Evolutionary conservation across 139 green algal species (phyloP), one percentile per base, ranked within the genome.

Genomic region (Chlamydomonas urium): DNA sequence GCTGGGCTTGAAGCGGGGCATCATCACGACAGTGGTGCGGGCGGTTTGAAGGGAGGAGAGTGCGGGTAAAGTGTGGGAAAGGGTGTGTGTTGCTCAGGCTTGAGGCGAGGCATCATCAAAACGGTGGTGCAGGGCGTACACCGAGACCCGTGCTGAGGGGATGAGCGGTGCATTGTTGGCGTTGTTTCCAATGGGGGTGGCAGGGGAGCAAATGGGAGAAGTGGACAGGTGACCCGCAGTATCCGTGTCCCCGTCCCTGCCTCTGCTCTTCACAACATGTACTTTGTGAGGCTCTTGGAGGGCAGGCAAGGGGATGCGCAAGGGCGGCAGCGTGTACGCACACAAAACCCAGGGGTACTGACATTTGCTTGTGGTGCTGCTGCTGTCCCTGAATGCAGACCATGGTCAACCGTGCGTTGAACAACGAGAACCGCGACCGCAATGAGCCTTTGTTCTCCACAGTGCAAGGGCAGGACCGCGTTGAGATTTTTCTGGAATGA

Each of bases 401-500:
- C 17, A 8, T 70, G 21, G 26, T 70, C 6, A 14, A 70, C 33
- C 63, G 36, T 31, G 28, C 63, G 28, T 6, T 56, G 23, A 4
- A 8, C 63, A 56, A 57, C 4, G 60, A 67, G 60, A 26, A 31
- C 60, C 23, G 60, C 31, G 37, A 56, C 35, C 35, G 33, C 56
- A 17, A 23, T 6, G 31, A 67, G 59, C 59, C 63, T 31, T 29
- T 70, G 28, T 38, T 58, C 35, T 37, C 4, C 63, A 70, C 63
- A 24, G n/a, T 57, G 4, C 24, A 31, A 8, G 63, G 63, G 4
- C 6, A 8, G 4, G 63, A 70, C 38, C 36, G 35, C 14, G 56
- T 70, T 23, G 6, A 58, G 37, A 70, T 70, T 31, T 70, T 59
- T 34, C 34, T 70, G 35, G 63, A 70, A 34, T 70, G n/a, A n/a